Base-by-base conservation (phyloP, 192 early-diverging fungal species). In the Podila clonocystis region DNA sequence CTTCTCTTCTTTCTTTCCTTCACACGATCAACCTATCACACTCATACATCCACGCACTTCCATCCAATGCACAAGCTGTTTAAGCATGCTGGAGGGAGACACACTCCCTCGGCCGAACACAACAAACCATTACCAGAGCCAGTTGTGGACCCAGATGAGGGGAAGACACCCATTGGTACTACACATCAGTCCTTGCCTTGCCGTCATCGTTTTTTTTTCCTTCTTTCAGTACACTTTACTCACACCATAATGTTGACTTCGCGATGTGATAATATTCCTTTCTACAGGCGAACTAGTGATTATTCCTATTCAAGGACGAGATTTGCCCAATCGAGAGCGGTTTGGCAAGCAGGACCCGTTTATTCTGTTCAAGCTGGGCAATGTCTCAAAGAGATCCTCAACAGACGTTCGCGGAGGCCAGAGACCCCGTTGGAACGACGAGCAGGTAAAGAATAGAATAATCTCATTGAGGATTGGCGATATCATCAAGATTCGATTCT, bases 321-420 rank as follows among this genome's bases (percentile, higher is more conserved):
- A 84, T 26, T 59, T 84, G 45, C 65, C 62, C 22, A 75, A 78
- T 57, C 55, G 72, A 41, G 83, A 80, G 50, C 24, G 75, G 13
- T 70, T 89, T 20, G 88, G 88, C 28, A 89, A 89, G 36, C 87
- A 85, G 70, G 84, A 88, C 62, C 87, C 88, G 3, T 89, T 88
- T 52, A 84, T 82, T 45, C 68, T 88, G 12, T 84, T 89, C 65
- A 75, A 84, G 17, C 63, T 89, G 6, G 87, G 80, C 34, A 86
- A 85, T 58, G 76, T 73, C 48, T 65, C 75, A 2, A 85, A 83
- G 62, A 77, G 80, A 33, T 83, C 82, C 13, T 84, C 78, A 29
- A 87, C 88, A 5, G 87, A 88, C 33, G 82, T 87, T n/a, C 73
- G 87, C 17, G 88, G 88, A 58, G 88, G 88, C 15, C 88, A 89